Conservation (phyloP, 176 grass and related monocot genomes). For the Triticum turgidum region DNA sequence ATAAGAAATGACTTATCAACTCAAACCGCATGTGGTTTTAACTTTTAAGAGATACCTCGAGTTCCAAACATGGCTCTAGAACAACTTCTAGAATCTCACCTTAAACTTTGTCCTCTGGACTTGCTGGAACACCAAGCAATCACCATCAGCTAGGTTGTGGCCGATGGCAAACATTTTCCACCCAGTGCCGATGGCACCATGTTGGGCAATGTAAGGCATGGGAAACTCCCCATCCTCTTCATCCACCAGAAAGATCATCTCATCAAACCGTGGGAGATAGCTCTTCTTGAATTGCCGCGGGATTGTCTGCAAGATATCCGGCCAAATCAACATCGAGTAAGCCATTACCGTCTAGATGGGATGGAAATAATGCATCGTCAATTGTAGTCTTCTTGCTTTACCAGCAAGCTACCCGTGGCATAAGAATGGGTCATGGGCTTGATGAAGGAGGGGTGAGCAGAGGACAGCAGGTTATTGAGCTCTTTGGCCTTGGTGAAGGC, state of each 20-base stretch:
- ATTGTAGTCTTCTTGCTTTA: constrained; percentile 15
- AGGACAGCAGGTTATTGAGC: constrained; percentile 36
- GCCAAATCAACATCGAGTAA: neutral
- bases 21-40: neutral
- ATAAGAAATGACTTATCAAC: neutral
- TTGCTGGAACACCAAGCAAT: constrained; percentile 69
- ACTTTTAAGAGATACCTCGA: neutral
- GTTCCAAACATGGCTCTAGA: neutral
- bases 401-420: constrained; percentile 45
- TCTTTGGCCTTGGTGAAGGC: constrained; percentile 53
- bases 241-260: constrained; percentile 25
- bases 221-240: constrained; percentile 44
- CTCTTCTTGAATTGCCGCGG: constrained; percentile 36
- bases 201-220: constrained; percentile 11
- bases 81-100: constrained; percentile 31
- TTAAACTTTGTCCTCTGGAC: constrained; percentile 47
- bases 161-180: constrained; percentile 64
- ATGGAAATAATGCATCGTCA: neutral
- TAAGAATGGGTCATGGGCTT: constrained; percentile 57
- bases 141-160: constrained; percentile 77
- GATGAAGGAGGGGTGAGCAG: constrained; percentile 43
- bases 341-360: neutral
- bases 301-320: constrained; percentile 42
- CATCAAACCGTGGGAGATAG: constrained; percentile 46
- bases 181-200: constrained; percentile 2